A percentile compares a stretch with the other conserved stretches of the same genome.
phyloP scores from a whole-genome alignment of 257 asterid genomes.

The Verbena officinalis region DNA sequence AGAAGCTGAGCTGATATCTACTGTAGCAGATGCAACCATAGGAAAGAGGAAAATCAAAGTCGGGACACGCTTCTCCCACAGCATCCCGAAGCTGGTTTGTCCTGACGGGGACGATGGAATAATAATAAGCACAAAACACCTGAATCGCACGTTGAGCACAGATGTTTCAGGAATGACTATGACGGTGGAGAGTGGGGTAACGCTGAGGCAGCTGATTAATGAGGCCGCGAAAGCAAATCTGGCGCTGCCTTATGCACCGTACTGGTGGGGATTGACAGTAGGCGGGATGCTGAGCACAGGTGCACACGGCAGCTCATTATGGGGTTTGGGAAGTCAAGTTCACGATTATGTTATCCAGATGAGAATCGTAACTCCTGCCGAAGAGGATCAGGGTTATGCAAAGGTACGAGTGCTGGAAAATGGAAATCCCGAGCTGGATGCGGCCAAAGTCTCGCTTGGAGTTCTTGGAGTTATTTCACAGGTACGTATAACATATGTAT shows the following conservation, averaged over 20 bases:
- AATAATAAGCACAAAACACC: slow-evolving; percentile 56
- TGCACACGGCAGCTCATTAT: slow-evolving; percentile 76
- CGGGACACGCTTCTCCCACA: slow-evolving; percentile 61
- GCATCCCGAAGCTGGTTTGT: slow-evolving; percentile 67
- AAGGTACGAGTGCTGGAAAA: slow-evolving; percentile 36
- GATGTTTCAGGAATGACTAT: slow-evolving; percentile 40
- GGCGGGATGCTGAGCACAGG: slow-evolving; percentile 79
- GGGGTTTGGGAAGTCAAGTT: slow-evolving; percentile 72
- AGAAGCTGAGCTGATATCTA: slow-evolving; percentile 49
- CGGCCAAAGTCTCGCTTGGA: slow-evolving; percentile 68
- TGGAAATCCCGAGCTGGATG: slow-evolving; percentile 56
- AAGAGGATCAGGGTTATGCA: slow-evolving; percentile 45
- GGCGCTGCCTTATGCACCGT: slow-evolving; percentile 65
- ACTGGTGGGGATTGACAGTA: slow-evolving; percentile 78
- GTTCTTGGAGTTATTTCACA: slow-evolving; percentile 76
- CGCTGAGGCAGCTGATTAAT: slow-evolving; percentile 46
- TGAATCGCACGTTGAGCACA: slow-evolving; percentile 33
- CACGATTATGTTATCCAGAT: slow-evolving; percentile 52
- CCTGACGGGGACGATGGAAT: slow-evolving; percentile 52
- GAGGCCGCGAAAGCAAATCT: slow-evolving; percentile 45
- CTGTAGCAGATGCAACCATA: slow-evolving; percentile 47
- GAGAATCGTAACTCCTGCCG: slow-evolving; percentile 53
- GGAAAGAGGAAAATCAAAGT: slow-evolving; percentile 46
- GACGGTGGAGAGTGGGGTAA: slow-evolving; percentile 68
- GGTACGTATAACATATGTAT: slow-evolving; percentile 32